A percentile compares a stretch with the other conserved stretches of the same genome.
These are phyloP conservation scores for Rhododendron mucronatum DNA, from an alignment of 148 eudicot species.

Conservation along the genomic window DNA sequence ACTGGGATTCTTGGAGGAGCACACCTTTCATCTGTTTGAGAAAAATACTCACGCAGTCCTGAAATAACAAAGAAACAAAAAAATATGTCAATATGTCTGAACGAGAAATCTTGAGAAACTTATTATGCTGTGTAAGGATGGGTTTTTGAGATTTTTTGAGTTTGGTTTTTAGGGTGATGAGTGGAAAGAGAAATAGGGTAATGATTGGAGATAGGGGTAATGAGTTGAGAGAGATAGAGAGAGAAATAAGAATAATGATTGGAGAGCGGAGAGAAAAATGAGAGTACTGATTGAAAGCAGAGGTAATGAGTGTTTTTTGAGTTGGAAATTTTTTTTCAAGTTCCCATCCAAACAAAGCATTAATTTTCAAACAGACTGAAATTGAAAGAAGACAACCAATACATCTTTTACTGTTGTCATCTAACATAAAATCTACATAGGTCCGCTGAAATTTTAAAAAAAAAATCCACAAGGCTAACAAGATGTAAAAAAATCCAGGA, in stretches of 20 bases:
- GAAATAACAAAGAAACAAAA: conserved; percentile 17
- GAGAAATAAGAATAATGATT: too few species aligned
- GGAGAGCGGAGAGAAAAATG: too few species aligned
- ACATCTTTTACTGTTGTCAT: neutral
- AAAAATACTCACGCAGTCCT: conserved; percentile 91
- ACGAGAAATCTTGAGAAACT: neutral
- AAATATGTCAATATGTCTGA: neutral
- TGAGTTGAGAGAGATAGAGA: too few species aligned
- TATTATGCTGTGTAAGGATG: too few species aligned
- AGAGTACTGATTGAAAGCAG: too few species aligned
- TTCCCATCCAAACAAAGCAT: too few species aligned
- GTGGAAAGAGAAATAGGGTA: too few species aligned
- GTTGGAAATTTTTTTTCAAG: too few species aligned
- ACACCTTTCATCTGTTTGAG: conserved; percentile 84
- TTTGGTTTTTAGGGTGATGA: too few species aligned
- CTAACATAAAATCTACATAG: neutral
- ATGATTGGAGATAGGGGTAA: too few species aligned
- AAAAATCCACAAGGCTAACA: neutral
- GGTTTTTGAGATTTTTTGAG: too few species aligned
- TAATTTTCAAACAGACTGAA: neutral
- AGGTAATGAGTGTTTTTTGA: too few species aligned
- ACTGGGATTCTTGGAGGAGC: conserved; percentile 94
- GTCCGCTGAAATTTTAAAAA: neutral
- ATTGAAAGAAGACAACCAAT: neutral
- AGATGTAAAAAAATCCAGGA: neutral